These are phyloP conservation scores for Pichia sp. DNA, from an alignment of 1,139 yeast genomes.

Conservation along the genomic window DNA sequence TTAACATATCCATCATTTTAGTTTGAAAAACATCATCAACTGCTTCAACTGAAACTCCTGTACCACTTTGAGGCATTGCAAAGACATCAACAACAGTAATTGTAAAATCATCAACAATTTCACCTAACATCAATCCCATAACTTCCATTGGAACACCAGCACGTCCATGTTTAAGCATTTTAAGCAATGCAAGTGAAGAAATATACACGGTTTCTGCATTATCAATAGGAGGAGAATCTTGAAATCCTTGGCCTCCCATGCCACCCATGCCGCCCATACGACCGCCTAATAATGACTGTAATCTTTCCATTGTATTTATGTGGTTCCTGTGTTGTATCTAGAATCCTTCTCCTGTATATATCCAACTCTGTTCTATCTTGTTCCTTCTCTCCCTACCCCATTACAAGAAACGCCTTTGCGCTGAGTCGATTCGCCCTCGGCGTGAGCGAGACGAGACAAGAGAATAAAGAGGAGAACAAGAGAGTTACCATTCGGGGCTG, in stretches of 20 bases:
- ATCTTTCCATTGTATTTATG: constrained; percentile 13
- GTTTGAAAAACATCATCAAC: constrained; percentile 99
- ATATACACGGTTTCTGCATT: constrained; percentile 95
- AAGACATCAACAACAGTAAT: constrained; percentile 96
- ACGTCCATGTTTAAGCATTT: constrained; percentile 96
- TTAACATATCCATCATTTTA: constrained; percentile 98
- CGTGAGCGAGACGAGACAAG: no score
- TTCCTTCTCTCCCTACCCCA: no score
- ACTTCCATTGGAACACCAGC: constrained; percentile 99
- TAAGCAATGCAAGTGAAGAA: constrained; percentile 87
- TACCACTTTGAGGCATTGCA: constrained; percentile 99
- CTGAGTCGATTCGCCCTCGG: not conserved
- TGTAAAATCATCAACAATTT: constrained; percentile 94
- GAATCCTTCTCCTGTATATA: no score
- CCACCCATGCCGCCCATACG: constrained; percentile 30
- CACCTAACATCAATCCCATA: constrained; percentile 99
- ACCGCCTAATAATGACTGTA: constrained; percentile 29
- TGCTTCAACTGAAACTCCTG: constrained; percentile 98
- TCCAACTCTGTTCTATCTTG: no score
- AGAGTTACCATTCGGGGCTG: no score
- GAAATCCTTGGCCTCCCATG: constrained; percentile 22
- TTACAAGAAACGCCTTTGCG: no score
- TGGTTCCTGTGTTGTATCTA: not conserved
- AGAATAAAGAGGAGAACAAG: no score
- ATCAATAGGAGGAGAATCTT: constrained; percentile 80